Conservation (phyloP, 2,329 filamentous ascomycete species). For the Epichloe coenophiala region DNA sequence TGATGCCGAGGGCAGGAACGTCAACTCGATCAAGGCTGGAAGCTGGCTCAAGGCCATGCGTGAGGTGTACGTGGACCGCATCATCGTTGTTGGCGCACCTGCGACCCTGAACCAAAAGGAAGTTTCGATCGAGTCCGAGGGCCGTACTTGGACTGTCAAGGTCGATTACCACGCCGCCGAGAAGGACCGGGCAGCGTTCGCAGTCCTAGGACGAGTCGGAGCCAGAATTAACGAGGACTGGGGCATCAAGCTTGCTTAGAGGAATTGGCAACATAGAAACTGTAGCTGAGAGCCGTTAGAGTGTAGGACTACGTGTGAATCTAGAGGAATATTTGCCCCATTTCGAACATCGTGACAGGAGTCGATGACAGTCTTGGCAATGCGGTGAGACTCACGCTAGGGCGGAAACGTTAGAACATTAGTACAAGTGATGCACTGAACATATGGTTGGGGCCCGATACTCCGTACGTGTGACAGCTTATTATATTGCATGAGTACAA, state of each 20-base stretch:
- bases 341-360: too few species aligned
- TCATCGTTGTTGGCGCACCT: conserved; percentile 72
- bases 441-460: too few species aligned
- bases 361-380: too few species aligned
- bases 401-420: too few species aligned
- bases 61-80: conserved; percentile 66
- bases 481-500: too few species aligned
- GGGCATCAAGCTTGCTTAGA: conserved; percentile 23
- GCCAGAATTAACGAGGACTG: conserved; percentile 41
- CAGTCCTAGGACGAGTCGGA: conserved; percentile 37
- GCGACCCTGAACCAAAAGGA: conserved; percentile 52
- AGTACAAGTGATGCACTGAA: too few species aligned
- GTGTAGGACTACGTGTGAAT: background rate
- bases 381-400: too few species aligned
- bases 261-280: background rate
- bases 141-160: conserved; percentile 40
- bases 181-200: conserved; percentile 35
- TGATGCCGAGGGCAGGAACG: conserved; percentile 45
- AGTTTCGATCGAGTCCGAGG: conserved; percentile 42
- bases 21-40: conserved; percentile 42
- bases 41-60: conserved; percentile 70
- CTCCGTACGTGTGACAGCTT: too few species aligned
- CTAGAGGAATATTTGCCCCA: too few species aligned
- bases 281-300: background rate
- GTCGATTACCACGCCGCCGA: conserved; percentile 44